Evolutionary conservation across 345 rosid species (phyloP), one percentile per base, ranked within the genome.

Genomic region (Mangifera indica): DNA sequence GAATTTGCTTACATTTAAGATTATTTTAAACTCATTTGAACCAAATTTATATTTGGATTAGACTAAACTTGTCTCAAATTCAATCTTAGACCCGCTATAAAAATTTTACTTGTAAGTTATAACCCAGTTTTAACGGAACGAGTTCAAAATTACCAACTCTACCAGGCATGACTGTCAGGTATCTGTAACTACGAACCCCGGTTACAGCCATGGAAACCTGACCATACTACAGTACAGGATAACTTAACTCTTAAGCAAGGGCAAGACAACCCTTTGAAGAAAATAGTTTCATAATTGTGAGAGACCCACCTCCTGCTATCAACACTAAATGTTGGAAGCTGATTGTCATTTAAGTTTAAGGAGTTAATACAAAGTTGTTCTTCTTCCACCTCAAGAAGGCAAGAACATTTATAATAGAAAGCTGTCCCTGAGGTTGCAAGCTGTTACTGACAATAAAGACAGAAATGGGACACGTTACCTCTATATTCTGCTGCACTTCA

Each of bases 261-360:
- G 22, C 9, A 32, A 60, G 4, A 8, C 53, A 15, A 18, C 10
- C 25, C 25, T 7, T 54, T 53, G 58, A 18, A 8, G 10, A 20
- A 54, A 20, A 54, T 3, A 3, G 6, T 49, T 15, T 49, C 6
- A 49, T 49, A 62, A 11, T 45, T 63, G 22, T 2, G 21, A 45
- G 21, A 45, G 29, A 63, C 53, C 20, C 21, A 63, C 54, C 53
- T 17, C 65, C 40, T 46, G 61, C n/a, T 32, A 7, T 48, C 32
- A 11, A n/a, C 26, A 70, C 32, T 70, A 29, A 70, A 46, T 70
- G 29, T 59, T 48, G 58, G 59, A 59, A 70, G 73, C 56, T 20
- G 66, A 46, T 15, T 17, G 10, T 18, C 51, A 3, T 17, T 48
- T 8, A 46, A 56, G 18, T 62, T 26, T 7, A 7, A 18, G 22